A percentile compares a stretch with the other conserved stretches of the same genome.
Conservation (phyloP, 2,329 filamentous ascomycete genomes). For the Colletotrichum karsti region DNA sequence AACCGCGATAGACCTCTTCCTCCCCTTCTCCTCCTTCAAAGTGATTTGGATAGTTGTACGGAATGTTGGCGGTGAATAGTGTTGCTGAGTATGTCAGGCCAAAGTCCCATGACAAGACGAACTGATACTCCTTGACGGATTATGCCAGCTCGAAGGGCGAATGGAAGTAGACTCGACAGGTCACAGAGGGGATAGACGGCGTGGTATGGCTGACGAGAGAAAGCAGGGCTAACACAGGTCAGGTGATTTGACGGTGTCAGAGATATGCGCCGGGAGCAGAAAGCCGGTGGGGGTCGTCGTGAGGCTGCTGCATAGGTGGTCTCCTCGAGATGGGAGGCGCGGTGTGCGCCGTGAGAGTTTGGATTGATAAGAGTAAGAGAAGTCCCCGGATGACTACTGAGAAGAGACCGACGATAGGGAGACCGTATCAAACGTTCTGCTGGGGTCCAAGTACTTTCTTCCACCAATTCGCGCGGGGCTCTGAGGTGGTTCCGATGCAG, state of each 20-base stretch:
- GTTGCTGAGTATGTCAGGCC: conserved; percentile 4
- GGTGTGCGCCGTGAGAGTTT: conserved; percentile 2
- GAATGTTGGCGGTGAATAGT: conserved; percentile 22
- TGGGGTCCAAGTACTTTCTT: conserved; percentile 18
- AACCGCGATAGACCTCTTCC: conserved; percentile 14
- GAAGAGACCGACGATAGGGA: background rate
- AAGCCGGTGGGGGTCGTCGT: conserved; percentile 28
- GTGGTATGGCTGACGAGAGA: conserved; percentile 18
- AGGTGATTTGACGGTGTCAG: conserved; percentile 25
- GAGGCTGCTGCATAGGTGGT: conserved; percentile 24
- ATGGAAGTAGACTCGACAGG: conserved; percentile 8
- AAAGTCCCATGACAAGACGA: conserved; percentile 27
- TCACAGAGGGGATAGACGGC: conserved; percentile 11
- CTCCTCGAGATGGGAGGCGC: conserved; percentile 6
- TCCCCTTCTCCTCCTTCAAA: conserved; percentile 28
- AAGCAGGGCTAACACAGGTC: conserved; percentile 13
- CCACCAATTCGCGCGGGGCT: conserved; percentile 24
- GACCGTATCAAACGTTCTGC: conserved; percentile 14
- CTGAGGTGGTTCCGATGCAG: conserved; percentile 4
- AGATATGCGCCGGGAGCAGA: conserved; percentile 20
- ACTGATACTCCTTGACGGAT: background rate
- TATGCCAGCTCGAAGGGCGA: conserved; percentile 4
- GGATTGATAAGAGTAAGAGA: conserved; percentile 19
- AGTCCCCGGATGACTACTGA: background rate
- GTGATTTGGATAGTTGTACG: conserved; percentile 1